These are phyloP conservation scores for Malassezia sp. DNA, from an alignment of 1,284 basidiomycete genomes.

Conservation along the genomic window DNA sequence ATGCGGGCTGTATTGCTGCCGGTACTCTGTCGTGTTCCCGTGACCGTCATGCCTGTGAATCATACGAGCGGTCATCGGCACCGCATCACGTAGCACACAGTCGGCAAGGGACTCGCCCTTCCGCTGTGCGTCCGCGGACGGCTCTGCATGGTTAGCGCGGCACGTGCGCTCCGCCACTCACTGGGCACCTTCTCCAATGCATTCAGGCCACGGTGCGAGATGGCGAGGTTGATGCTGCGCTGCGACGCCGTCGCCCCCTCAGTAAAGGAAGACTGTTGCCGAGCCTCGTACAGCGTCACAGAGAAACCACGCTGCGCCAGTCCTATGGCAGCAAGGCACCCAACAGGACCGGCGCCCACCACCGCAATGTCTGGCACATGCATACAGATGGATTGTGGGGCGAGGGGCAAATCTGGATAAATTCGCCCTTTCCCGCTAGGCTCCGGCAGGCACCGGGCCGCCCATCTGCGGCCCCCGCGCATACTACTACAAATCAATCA, in stretches of 20 bases:
- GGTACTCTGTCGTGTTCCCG: constrained; percentile 23
- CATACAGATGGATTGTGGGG: not conserved
- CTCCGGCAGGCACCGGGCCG: too few species aligned
- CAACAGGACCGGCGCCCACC: constrained; percentile 82
- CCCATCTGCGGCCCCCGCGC: too few species aligned
- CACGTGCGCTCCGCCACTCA: not conserved
- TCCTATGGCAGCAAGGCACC: constrained; percentile 75
- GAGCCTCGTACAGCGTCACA: constrained; percentile 77
- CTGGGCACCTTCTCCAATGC: constrained; percentile 57
- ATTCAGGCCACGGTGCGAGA: constrained; percentile 80
- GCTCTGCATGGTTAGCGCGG: not conserved
- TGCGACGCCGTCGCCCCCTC: constrained; percentile 19
- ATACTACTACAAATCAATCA: constrained; percentile 8
- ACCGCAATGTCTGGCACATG: constrained; percentile 37
- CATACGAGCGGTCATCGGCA: constrained; percentile 92
- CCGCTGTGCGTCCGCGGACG: constrained; percentile 11
- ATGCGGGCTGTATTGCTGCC: constrained; percentile 70
- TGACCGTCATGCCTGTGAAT: constrained; percentile 58
- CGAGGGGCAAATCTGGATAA: not conserved
- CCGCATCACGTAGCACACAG: constrained; percentile 64
- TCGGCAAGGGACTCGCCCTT: not conserved
- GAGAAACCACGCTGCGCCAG: constrained; percentile 77
- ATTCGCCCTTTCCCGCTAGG: too few species aligned
- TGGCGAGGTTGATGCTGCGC: constrained; percentile 89
- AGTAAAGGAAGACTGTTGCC: constrained; percentile 52